phyloP scores from a whole-genome alignment of 345 rosid species.

The Bruguiera sexangula region DNA sequence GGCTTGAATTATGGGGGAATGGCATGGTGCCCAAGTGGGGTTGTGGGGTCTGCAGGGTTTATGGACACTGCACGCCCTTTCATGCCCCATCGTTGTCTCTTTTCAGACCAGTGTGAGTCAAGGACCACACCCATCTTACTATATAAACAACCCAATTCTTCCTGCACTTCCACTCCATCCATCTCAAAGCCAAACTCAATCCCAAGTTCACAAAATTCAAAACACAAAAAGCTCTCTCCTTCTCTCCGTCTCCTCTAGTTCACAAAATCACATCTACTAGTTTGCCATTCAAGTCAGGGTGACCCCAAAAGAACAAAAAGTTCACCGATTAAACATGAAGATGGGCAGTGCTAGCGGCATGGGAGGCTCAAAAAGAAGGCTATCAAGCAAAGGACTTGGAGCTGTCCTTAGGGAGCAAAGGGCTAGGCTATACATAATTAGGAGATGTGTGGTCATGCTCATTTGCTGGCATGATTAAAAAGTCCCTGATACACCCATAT shows the following conservation, averaged over 20 bases:
- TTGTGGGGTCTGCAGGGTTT: constrained; percentile 51
- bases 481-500: too few species aligned
- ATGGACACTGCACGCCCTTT: constrained; percentile 64
- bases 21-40: constrained; percentile 31
- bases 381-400: constrained; percentile 65
- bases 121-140: constrained; percentile 36
- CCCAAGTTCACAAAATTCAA: constrained; percentile 6
- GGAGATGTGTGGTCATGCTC: constrained; percentile 86
- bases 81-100: constrained; percentile 65
- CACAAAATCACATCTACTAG: not conserved
- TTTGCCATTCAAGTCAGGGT: not conserved
- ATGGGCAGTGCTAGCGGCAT: constrained; percentile 35
- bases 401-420: constrained; percentile 73
- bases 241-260: not conserved
- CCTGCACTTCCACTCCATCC: constrained; percentile 17
- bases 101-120: constrained; percentile 44
- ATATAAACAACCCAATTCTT: constrained; percentile 32
- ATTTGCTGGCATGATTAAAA: constrained; percentile 74
- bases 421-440: constrained; percentile 75
- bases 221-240: not conserved
- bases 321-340: constrained; percentile 39
- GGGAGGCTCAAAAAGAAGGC: constrained; percentile 65
- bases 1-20: constrained; percentile 14
- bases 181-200: not conserved
- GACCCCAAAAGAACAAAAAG: not conserved